phyloP scores from a whole-genome alignment of 805 yeast genomes.

The Candida ponderosae region DNA sequence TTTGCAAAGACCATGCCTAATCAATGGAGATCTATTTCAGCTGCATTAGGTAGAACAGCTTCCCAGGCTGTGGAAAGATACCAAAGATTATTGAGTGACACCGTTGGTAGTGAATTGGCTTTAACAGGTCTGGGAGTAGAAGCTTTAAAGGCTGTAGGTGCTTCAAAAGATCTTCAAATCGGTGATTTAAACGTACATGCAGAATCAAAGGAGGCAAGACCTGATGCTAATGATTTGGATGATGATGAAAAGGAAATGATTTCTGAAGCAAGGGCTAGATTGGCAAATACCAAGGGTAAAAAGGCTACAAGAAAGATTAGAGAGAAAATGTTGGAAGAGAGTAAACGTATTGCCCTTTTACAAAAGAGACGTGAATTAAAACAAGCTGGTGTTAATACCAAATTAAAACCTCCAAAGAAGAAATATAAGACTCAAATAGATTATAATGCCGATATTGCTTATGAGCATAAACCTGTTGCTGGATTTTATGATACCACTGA shows the following conservation, averaged over 20 bases:
- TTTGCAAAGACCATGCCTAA: conserved; percentile 72
- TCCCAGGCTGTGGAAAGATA: conserved; percentile 82
- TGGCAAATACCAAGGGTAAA: conserved; percentile 89
- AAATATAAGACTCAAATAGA: conserved; percentile 59
- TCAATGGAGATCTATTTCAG: conserved; percentile 92
- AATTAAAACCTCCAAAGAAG: conserved; percentile 42
- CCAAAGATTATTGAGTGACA: conserved; percentile 57
- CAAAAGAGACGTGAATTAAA: conserved; percentile 79
- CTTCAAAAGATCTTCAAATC: conserved; percentile 23
- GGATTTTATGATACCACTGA: conserved; percentile 63
- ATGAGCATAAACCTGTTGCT: conserved; percentile 57
- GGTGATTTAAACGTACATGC: conserved; percentile 66
- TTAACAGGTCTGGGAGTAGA: conserved; percentile 48
- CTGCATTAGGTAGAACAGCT: conserved; percentile 75
- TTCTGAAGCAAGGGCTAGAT: conserved; percentile 87
- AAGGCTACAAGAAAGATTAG: conserved; percentile 87
- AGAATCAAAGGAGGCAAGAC: conserved; percentile 73
- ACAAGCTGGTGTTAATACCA: conserved; percentile 62
- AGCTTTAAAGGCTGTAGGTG: conserved; percentile 30
- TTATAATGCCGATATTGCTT: conserved; percentile 76
- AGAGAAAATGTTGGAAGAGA: conserved; percentile 76
- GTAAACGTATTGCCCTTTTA: conserved; percentile 62
- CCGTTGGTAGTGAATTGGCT: conserved; percentile 28
- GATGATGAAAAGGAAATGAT: conserved; percentile 91
- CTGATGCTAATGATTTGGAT: conserved; percentile 71